These are phyloP conservation scores for Fraxinus platypoda DNA, from an alignment of 305 asterid species.

Conservation along the genomic window DNA sequence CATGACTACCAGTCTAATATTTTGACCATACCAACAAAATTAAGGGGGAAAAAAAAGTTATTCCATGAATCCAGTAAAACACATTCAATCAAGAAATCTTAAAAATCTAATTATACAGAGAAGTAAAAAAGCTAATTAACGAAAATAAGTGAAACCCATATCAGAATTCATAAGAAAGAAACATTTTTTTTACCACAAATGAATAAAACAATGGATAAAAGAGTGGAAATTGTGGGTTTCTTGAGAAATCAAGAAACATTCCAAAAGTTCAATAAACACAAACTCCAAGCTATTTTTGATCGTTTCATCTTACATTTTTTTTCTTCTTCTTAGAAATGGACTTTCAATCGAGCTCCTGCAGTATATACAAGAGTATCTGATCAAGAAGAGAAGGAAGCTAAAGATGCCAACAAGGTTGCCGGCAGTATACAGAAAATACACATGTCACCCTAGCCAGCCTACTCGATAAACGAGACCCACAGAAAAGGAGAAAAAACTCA, in stretches of 20 bases:
- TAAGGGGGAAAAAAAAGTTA: slow-evolving; percentile 16
- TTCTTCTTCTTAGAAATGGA: neutral
- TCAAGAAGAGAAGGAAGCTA: slow-evolving; percentile 11
- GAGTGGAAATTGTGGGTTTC: neutral
- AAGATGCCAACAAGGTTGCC: slow-evolving; percentile 1
- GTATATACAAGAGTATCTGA: neutral
- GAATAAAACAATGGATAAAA: neutral
- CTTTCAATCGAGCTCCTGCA: neutral
- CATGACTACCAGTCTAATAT: slow-evolving; percentile 18
- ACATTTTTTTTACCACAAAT: neutral
- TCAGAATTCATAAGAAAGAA: neutral
- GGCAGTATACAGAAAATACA: slow-evolving; percentile 18
- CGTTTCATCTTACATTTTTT: slow-evolving; percentile 7
- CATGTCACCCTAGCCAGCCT: slow-evolving; percentile 27
- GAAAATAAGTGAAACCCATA: neutral
- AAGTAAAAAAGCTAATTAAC: neutral
- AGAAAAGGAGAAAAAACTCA: neutral
- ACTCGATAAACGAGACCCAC: slow-evolving; percentile 13
- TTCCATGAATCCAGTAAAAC: slow-evolving; percentile 19
- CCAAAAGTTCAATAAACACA: neutral
- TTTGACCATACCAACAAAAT: slow-evolving; percentile 10
- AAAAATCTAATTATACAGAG: neutral
- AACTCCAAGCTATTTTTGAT: slow-evolving; percentile 1
- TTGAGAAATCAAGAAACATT: slow-evolving; percentile 18
- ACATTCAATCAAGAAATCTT: slow-evolving; percentile 15